phyloP scores from a whole-genome alignment of 331 rosid species.

The Dryas integrifolia region DNA sequence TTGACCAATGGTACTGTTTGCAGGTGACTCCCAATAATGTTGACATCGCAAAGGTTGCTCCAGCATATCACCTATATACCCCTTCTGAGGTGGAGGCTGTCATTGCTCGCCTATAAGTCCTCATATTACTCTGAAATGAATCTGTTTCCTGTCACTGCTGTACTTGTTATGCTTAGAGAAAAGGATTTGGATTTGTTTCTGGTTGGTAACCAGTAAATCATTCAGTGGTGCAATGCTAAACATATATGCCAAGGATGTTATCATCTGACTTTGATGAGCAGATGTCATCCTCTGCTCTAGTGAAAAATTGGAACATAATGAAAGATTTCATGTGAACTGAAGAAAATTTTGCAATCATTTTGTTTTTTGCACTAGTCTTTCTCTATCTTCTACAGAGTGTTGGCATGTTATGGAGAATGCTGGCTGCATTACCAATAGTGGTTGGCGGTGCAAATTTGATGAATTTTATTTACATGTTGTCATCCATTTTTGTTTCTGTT shows the following conservation, averaged over 20 bases:
- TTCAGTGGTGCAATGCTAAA: not conserved
- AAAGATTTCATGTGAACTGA: conserved; percentile 7
- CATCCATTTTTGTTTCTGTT: not conserved
- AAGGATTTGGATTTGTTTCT: conserved; percentile 18
- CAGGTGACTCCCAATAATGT: conserved; percentile 96
- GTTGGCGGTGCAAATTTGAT: not conserved
- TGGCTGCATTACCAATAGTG: not conserved
- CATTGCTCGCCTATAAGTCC: conserved; percentile 71
- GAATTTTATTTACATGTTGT: not conserved
- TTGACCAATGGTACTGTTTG: not conserved
- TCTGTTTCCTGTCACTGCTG: conserved; percentile 9
- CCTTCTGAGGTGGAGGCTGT: conserved; percentile 95
- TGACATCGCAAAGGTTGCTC: conserved; percentile 90
- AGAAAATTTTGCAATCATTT: not conserved
- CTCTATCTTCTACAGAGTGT: not conserved
- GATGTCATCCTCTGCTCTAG: conserved; percentile 1
- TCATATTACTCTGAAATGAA: not conserved
- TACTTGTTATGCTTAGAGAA: conserved; percentile 24
- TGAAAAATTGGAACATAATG: conserved; percentile 6
- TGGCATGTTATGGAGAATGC: not conserved
- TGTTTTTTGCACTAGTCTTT: not conserved
- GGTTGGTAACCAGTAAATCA: not conserved
- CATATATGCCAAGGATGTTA: not conserved
- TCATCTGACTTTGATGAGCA: not conserved
- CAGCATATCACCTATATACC: conserved; percentile 77